These are phyloP conservation scores for Punctularia strigosozonata DNA, from an alignment of 768 basidiomycete species.

Conservation along the genomic window DNA sequence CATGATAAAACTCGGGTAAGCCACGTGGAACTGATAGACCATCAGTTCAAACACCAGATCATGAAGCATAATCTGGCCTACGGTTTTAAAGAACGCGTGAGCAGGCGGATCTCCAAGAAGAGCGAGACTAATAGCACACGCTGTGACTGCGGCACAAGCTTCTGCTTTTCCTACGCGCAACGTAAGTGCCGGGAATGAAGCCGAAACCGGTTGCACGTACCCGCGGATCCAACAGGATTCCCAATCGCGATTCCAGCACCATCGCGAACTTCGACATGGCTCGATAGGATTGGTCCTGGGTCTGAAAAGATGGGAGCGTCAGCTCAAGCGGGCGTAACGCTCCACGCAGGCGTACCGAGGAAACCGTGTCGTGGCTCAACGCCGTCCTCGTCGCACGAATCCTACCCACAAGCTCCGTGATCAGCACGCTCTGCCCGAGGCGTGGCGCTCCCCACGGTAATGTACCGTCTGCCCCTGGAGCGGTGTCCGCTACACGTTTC, in stretches of 20 bases:
- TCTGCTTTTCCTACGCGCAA: slow-evolving; percentile 40
- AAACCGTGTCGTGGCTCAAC: no score
- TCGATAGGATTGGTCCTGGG: neutral
- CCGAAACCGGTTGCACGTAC: slow-evolving; percentile 18
- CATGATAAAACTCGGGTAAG: slow-evolving; percentile 10
- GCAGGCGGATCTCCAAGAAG: slow-evolving; percentile 50
- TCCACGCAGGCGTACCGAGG: no score
- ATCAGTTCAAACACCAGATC: neutral
- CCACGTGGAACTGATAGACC: slow-evolving; percentile 14
- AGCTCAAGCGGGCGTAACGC: no score
- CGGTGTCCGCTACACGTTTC: no score
- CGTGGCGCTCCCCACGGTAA: no score
- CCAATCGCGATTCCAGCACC: slow-evolving; percentile 44
- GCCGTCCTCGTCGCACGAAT: no score
- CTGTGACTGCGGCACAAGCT: slow-evolving; percentile 37
- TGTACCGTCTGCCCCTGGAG: no score
- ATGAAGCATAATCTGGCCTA: slow-evolving; percentile 19
- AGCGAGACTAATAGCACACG: slow-evolving; percentile 48
- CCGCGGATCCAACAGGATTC: slow-evolving; percentile 44
- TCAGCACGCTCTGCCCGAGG: no score
- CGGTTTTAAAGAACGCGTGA: slow-evolving; percentile 54
- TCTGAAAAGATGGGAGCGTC: no score
- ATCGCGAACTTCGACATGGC: slow-evolving; percentile 26
- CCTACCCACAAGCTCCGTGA: no score
- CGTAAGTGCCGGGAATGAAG: neutral